phyloP scores from a whole-genome alignment of 495 filamentous ascomycete genomes.

The Xylaria longipes region DNA sequence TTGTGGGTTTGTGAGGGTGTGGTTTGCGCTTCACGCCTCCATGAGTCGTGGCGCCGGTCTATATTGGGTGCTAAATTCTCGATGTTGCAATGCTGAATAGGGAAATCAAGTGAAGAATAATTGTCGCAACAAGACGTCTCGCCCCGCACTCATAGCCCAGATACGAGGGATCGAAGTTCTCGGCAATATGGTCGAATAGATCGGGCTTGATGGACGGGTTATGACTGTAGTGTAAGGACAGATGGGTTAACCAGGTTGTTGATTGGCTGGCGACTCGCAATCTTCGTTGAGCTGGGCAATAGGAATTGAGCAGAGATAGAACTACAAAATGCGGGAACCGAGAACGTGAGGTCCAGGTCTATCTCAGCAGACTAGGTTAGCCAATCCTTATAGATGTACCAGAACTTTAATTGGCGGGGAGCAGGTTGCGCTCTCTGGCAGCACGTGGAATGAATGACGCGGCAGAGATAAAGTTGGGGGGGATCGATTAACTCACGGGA shows the following conservation, averaged over 20 bases:
- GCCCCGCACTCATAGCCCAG: slow-evolving; percentile 17
- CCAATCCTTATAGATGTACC: neutral
- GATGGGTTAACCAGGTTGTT: neutral
- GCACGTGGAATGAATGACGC: neutral
- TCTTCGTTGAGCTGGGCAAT: slow-evolving; percentile 18
- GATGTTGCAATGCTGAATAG: neutral
- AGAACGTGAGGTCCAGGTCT: slow-evolving; percentile 5
- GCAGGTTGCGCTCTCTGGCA: slow-evolving; percentile 12
- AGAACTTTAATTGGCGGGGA: neutral
- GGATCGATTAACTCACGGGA: slow-evolving; percentile 18
- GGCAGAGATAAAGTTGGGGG: neutral
- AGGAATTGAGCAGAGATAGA: slow-evolving; percentile 20
- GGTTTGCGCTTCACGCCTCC: slow-evolving; percentile 23
- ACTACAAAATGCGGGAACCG: neutral
- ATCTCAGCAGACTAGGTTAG: slow-evolving; percentile 13
- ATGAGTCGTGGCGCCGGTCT: slow-evolving; percentile 8
- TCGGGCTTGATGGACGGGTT: neutral
- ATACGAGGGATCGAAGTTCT: slow-evolving; percentile 6
- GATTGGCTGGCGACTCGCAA: slow-evolving; percentile 18
- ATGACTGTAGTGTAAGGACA: neutral
- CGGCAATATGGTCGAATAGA: neutral
- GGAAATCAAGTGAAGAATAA: neutral
- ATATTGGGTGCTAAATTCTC: neutral
- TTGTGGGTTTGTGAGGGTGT: slow-evolving; percentile 1
- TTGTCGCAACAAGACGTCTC: neutral